phyloP scores from a whole-genome alignment of 208 protist genomes.

The Trichomonas vaginalis region DNA sequence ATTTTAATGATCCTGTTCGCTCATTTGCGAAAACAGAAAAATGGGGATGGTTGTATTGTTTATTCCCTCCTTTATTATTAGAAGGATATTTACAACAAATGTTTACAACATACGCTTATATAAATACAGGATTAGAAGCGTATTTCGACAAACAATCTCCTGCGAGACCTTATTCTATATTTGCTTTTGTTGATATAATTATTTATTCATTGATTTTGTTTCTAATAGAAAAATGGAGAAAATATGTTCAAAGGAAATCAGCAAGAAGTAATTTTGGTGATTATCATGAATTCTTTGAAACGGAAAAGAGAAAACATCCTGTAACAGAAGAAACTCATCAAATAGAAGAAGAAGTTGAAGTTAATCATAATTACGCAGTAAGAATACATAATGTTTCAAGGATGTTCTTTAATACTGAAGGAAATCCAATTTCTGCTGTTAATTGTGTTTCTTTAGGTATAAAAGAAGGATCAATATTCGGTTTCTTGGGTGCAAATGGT shows the following conservation, averaged over 20 bases:
- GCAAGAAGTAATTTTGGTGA: background rate
- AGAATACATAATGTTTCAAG: background rate
- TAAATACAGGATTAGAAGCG: no score
- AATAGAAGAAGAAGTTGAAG: background rate
- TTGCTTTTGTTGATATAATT: background rate
- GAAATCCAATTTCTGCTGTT: background rate
- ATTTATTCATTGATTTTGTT: background rate
- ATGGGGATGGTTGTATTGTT: background rate
- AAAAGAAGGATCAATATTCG: background rate
- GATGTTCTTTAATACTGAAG: background rate
- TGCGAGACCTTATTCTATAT: background rate
- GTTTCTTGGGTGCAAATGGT: conserved; percentile 34
- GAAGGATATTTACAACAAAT: background rate
- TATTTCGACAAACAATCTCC: background rate
- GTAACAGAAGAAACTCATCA: background rate
- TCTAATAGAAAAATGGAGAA: background rate
- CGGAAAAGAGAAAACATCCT: background rate
- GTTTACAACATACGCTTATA: background rate
- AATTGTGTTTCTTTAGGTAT: background rate
- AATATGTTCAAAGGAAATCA: background rate
- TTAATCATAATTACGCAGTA: background rate
- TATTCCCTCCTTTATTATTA: background rate
- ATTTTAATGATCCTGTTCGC: background rate
- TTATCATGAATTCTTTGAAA: background rate
- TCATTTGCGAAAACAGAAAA: background rate